Evolutionary conservation across 179 eudicot genomes (phyloP).

Genomic region (Spergularia azorica): DNA sequence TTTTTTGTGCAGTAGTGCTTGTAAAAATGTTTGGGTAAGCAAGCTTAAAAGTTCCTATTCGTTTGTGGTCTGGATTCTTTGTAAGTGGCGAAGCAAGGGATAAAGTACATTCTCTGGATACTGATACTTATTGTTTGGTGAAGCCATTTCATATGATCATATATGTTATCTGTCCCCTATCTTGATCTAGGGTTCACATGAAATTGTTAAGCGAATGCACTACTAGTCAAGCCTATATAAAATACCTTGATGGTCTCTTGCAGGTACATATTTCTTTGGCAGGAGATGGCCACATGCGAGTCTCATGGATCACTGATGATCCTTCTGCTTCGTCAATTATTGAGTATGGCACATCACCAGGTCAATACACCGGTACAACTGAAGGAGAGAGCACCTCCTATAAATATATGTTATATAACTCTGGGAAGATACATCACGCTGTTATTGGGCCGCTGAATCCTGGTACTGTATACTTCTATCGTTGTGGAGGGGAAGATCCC

Average conservation of each 20-base stretch:
- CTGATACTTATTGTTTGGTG: too few species aligned
- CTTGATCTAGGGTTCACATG: not conserved
- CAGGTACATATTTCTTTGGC: slow-evolving; percentile 93
- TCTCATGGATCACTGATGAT: slow-evolving; percentile 81
- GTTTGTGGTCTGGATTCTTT: too few species aligned
- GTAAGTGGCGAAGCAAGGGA: too few species aligned
- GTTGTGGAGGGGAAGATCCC: slow-evolving; percentile 82
- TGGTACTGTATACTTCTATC: slow-evolving; percentile 67
- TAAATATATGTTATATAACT: slow-evolving; percentile 60
- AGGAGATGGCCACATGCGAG: slow-evolving; percentile 71
- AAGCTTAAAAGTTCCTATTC: too few species aligned
- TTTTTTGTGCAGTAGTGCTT: too few species aligned
- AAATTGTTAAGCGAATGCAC: not conserved
- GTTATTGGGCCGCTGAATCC: slow-evolving; percentile 86
- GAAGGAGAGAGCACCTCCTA: slow-evolving; percentile 80
- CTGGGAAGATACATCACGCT: slow-evolving; percentile 87
- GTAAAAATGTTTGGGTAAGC: too few species aligned
- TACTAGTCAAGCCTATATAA: not conserved
- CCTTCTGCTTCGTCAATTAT: slow-evolving; percentile 70
- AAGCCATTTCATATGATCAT: too few species aligned
- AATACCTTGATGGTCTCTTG: slow-evolving; percentile 24
- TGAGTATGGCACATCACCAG: slow-evolving; percentile 83
- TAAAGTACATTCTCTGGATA: too few species aligned
- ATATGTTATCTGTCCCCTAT: too few species aligned
- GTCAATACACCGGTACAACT: slow-evolving; percentile 54